phyloP scores from a whole-genome alignment of 148 eudicot species.

The Arbutus unedo region DNA sequence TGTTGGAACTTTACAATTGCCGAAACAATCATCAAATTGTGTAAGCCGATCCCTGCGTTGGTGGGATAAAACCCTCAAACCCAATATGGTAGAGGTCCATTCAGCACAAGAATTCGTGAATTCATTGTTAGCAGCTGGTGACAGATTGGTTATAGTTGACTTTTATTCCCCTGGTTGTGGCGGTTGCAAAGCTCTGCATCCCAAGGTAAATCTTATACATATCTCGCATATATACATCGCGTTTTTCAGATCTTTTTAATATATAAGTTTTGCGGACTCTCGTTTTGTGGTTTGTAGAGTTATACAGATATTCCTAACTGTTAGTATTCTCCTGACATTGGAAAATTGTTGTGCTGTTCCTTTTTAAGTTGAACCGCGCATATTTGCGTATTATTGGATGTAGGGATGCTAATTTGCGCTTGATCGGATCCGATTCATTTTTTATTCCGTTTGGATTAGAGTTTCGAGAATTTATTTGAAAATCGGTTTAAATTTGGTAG shows the following conservation, averaged over 20 bases:
- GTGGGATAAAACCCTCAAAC: slow-evolving; percentile 87
- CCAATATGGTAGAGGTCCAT: slow-evolving; percentile 77
- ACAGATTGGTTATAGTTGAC: slow-evolving; percentile 70
- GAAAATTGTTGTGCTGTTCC: background rate
- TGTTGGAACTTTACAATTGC: background rate
- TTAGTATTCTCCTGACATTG: background rate
- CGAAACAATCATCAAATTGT: slow-evolving; percentile 27
- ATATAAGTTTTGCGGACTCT: background rate
- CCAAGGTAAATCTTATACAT: slow-evolving; percentile 53
- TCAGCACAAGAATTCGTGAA: slow-evolving; percentile 73
- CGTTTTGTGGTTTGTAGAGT: background rate
- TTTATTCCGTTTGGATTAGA: too few relatives aligned
- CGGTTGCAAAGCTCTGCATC: slow-evolving; percentile 85
- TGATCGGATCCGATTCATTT: too few relatives aligned
- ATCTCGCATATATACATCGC: background rate
- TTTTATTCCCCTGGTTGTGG: slow-evolving; percentile 98
- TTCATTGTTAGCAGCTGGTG: slow-evolving; percentile 53
- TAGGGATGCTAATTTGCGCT: too few relatives aligned
- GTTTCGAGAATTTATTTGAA: too few relatives aligned
- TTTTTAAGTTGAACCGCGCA: background rate
- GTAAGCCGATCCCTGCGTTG: slow-evolving; percentile 64
- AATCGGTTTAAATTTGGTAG: too few relatives aligned
- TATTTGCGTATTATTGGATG: background rate
- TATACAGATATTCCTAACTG: background rate
- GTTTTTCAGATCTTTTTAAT: background rate